Base-by-base conservation (phyloP, 2,329 filamentous ascomycete species). In the Colletotrichum sp. region DNA sequence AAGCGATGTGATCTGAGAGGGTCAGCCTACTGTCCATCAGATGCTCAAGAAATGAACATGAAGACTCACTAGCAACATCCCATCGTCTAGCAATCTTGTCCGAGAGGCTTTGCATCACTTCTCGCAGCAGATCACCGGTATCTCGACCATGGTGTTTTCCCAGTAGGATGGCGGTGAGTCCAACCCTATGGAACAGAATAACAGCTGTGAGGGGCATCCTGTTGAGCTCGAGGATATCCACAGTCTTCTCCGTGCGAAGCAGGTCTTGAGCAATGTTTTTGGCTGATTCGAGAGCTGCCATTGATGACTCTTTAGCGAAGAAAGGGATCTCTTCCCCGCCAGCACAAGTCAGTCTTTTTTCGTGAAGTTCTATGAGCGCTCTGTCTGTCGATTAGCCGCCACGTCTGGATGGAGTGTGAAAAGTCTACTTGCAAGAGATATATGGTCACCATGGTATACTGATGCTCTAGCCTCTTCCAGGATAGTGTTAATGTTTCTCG, bases 1-100 rank as follows among this genome's bases (percentile, higher is more conserved):
- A 22, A 52, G 43, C 43, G 43, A 52, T 52, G n/a, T 8, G 6
- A 52, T 0, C 43, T 52, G 43, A 13, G 12, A 52, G n/a, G 3
- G n/a, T 52, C 43, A 52, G 43, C 5, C 10, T 22, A 2, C 3
- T 1, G 10, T 2, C 6, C 4, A 13, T 52, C 12, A 8, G 0
- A 22, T 52, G n/a, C 6, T 12, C 3, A 22, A 52, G 12, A 13
- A 13, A 52, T 8, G 3, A 52, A 13, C 43, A 12, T 6, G 2
- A 1, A 1, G n/a, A 25, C 43, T 52, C 43, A 52, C 43, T 25
- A 2, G 43, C n/a, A 52, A 52, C 43, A 8, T 25, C 2, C 43
- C 43, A 52, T 22, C 43, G n/a, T 22, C 6, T 12, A 22, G 0
- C 43, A 22, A 52, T 22, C 0, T 52, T 52, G 4, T 52, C 43